Base-by-base conservation (phyloP, 2,329 filamentous ascomycete genomes). In the Penicillium sp. region DNA sequence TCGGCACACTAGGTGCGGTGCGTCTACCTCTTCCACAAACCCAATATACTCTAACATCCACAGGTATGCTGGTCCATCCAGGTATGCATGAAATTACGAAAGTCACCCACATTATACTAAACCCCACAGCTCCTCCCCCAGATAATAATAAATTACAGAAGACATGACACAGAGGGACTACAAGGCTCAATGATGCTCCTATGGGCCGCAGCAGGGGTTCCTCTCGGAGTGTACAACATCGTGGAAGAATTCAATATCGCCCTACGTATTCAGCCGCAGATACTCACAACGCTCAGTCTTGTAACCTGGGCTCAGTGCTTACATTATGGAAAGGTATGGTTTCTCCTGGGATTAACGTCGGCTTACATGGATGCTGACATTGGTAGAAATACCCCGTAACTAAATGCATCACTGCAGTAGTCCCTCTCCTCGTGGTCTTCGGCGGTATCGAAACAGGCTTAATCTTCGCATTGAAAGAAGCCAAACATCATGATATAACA, bases 121-220 rank as follows among this genome's bases (percentile, higher is more conserved):
- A 41, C n/a, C 23, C 35, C 52, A n/a, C 59, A 86, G 76, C 71
- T 87, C 22, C 77, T 87, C 22, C 84, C 84, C 0, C 84, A 87
- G 61, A 85, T 87, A 40, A 63, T 82, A 27, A 77, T 85, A 57
- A 87, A 87, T 58, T 81, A 83, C 57, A 75, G 78, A 4, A 73
- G 83, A 1, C 82, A 86, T 61, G 75, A 85, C 69, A 82, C 82
- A 1, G 77, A 73, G 0, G 84, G 83, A 0, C 71, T 87, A 0
- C 82, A 86, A 40, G 76, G 79, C 0, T 79, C 80, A 0, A 86
- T 87, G 83, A 86, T 87, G 82, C 77, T 87, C 62, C 72, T 86
- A 2, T 87, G 84, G 60, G 59, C 59, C 77, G 80, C 81, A 0
- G 84, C 84, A 1, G 84, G 84, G 0, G 78, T 86, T 0, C 83